Evolutionary conservation across 257 asterid genomes (phyloP).

Genomic region (Solanum pinnatisectum): DNA sequence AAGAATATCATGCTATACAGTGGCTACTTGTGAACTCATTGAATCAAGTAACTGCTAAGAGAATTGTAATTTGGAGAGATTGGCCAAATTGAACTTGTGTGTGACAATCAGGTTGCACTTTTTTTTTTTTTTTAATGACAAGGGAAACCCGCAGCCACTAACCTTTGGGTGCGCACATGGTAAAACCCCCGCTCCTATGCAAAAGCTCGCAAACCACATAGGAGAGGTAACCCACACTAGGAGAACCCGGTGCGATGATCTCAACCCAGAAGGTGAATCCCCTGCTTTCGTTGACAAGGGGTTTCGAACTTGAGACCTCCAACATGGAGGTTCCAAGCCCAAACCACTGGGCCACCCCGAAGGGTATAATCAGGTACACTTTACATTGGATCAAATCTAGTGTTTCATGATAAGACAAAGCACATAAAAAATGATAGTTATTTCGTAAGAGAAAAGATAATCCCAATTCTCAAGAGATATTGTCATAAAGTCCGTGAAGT

Average conservation of each 20-base stretch:
- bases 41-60: not conserved
- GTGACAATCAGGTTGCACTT: not conserved
- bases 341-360: not conserved
- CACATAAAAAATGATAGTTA: not conserved
- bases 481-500: not conserved
- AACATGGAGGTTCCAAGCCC: not conserved
- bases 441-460: not conserved
- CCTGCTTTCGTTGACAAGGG: not conserved
- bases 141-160: not conserved
- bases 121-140: no score
- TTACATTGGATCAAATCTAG: not conserved
- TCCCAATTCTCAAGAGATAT: not conserved
- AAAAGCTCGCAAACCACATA: not conserved
- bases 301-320: not conserved
- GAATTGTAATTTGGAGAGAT: not conserved
- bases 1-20: not conserved
- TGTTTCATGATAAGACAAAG: not conserved
- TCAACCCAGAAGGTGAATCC: not conserved
- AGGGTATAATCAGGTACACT: not conserved
- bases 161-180: not conserved
- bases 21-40: not conserved
- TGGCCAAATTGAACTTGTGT: not conserved
- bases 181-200: not conserved
- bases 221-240: not conserved
- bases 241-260: not conserved